Evolutionary conservation across 1,284 basidiomycete species (phyloP).

Genomic region (Sporisorium scitamineum): DNA sequence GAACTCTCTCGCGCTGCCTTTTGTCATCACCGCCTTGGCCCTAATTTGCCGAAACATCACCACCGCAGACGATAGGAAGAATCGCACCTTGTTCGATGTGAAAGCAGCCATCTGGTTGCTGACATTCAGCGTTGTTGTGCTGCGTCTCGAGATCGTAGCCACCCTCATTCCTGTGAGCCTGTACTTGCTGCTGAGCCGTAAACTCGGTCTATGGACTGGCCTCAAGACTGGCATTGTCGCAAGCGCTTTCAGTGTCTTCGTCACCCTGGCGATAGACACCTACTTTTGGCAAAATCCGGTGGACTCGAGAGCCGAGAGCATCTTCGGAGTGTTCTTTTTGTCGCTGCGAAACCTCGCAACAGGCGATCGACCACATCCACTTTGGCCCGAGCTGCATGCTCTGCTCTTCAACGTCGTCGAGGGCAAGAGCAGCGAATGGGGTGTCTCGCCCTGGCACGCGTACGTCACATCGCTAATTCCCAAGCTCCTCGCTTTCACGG

Average conservation of each 20-base stretch:
- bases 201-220: slow-evolving; percentile 16
- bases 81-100: not conserved
- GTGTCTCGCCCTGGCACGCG: slow-evolving; percentile 79
- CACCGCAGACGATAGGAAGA: slow-evolving; percentile 12
- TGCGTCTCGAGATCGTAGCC: slow-evolving; percentile 82
- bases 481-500: slow-evolving; percentile 77
- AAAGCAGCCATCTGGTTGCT: slow-evolving; percentile 72
- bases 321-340: not conserved
- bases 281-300: slow-evolving; percentile 79
- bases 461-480: slow-evolving; percentile 82
- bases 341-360: not conserved
- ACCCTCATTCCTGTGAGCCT: slow-evolving; percentile 55
- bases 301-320: not conserved
- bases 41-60: slow-evolving; percentile 72
- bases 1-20: slow-evolving; percentile 88
- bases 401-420: slow-evolving; percentile 88
- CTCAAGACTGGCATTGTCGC: slow-evolving; percentile 30
- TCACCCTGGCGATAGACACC: slow-evolving; percentile 77
- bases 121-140: slow-evolving; percentile 78
- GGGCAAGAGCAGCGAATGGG: slow-evolving; percentile 91
- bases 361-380: not conserved
- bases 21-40: slow-evolving; percentile 78
- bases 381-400: slow-evolving; percentile 89
- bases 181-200: slow-evolving; percentile 33
- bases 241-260: slow-evolving; percentile 13